Base-by-base conservation (phyloP, 352 stramenopile species). In the Stephanocyclus meneghinianus region DNA sequence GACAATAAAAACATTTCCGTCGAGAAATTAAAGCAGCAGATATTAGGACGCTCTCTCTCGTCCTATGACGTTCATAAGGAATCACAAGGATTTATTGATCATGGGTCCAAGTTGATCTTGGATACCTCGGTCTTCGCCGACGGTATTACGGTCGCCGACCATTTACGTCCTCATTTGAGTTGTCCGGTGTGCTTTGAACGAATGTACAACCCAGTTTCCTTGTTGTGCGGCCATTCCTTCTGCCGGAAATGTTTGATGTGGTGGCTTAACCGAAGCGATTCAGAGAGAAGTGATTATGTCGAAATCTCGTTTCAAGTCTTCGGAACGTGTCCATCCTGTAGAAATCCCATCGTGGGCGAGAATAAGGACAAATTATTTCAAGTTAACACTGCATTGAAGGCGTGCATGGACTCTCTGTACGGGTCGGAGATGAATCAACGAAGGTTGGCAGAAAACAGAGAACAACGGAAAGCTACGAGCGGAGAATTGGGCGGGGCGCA, bases 191-290 rank as follows among this genome's bases (percentile, higher is more conserved):
- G 85, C 68, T 78, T 83, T 29, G 83, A 91, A 59, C 37, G 80
- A 40, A 47, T 85, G 6, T 85, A 85, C 64, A 74, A 80, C 35
- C 85, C 85, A 0, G 71, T 83, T 29, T 83, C 65, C 4, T 70
- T 91, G 32, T 16, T 70, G 6, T 91, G 86, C 53, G 86, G 86
- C 5, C 85, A 91, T 80, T 84, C 85, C 26, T 91, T 91, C 71
- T 91, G 85, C 57, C 26, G 80, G 18, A 66, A 64, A 11, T 91
- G 85, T 63, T 64, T 90, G 15, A 65, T 76, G n/a, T 91, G 85
- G 85, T 91, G 85, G 85, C 51, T 89, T 13, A 63, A 81, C 15
- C 35, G 37, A 40, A 26, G 8, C 16, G n/a, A n/a, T 37, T 40
- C 9, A 53, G 16, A 53, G 55, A 37, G 18, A 2, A 6, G 10